These are phyloP conservation scores for Termitomyces sp. DNA, from an alignment of 768 basidiomycete genomes.

Conservation along the genomic window DNA sequence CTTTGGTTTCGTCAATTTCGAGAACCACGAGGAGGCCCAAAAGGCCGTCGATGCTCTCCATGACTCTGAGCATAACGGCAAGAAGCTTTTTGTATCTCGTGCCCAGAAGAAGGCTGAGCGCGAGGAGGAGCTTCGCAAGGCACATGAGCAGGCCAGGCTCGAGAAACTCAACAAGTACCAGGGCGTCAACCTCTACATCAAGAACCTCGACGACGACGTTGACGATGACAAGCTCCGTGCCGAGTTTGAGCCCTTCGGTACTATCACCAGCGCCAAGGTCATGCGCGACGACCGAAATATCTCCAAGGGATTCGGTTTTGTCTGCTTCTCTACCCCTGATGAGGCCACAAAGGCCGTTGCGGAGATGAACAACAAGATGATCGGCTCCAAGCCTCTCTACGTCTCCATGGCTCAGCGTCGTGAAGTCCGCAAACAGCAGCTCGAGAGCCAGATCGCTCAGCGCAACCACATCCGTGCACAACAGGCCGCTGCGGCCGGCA, in stretches of 20 bases:
- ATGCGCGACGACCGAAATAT: slow-evolving; percentile 95
- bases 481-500: slow-evolving; percentile 85
- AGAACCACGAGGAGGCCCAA: slow-evolving; percentile 88
- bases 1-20: slow-evolving; percentile 98
- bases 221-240: slow-evolving; percentile 96
- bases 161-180: slow-evolving; percentile 98
- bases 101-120: slow-evolving; percentile 99
- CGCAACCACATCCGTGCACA: slow-evolving; percentile 96
- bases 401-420: slow-evolving; percentile 98
- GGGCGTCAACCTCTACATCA: slow-evolving; percentile 99
- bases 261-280: slow-evolving; percentile 98
- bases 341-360: slow-evolving; percentile 99
- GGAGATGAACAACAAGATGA: slow-evolving; percentile 99
- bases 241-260: slow-evolving; percentile 96
- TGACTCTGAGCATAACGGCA: slow-evolving; percentile 79
- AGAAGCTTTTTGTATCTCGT: slow-evolving; percentile 91
- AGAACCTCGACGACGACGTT: slow-evolving; percentile 98
- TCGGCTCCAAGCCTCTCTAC: slow-evolving; percentile 96
- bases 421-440: slow-evolving; percentile 95
- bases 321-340: slow-evolving; percentile 97
- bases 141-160: slow-evolving; percentile 93
- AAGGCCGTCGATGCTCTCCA: slow-evolving; percentile 86
- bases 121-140: slow-evolving; percentile 90
- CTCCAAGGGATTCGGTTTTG: slow-evolving; percentile 97
- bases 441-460: slow-evolving; percentile 98